Conservation (phyloP, 2,329 filamentous ascomycete genomes). For the Trichothecium sympodiale region DNA sequence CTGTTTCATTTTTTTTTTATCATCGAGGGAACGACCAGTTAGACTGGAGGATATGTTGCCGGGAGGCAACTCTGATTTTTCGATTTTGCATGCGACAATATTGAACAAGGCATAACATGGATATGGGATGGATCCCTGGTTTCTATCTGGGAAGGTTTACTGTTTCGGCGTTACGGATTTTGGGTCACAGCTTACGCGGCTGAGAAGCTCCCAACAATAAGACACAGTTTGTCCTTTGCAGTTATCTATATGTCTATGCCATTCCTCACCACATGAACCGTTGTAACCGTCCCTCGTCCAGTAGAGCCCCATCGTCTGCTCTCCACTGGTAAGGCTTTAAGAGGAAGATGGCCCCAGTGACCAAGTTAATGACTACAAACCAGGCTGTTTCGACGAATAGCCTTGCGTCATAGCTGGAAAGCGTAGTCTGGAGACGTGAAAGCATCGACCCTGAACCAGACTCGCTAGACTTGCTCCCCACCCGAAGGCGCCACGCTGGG, state of each 20-base stretch:
- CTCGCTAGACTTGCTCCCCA: background rate
- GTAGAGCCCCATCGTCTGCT: constrained; percentile 34
- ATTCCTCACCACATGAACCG: constrained; percentile 68
- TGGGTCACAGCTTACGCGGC: no score
- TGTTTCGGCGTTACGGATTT: background rate
- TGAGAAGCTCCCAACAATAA: background rate
- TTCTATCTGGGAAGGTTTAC: background rate
- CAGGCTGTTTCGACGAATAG: constrained; percentile 53
- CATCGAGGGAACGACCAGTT: no score
- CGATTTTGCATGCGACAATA: no score
- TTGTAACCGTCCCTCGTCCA: constrained; percentile 50
- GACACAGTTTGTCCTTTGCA: background rate
- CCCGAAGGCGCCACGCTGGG: constrained; percentile 33
- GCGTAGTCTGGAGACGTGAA: background rate
- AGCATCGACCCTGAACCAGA: background rate
- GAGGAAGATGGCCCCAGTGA: constrained; percentile 63
- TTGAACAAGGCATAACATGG: no score
- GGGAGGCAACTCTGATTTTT: no score
- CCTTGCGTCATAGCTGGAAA: constrained; percentile 29
- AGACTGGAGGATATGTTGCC: no score
- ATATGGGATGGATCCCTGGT: no score
- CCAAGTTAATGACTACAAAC: constrained; percentile 54
- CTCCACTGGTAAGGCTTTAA: constrained; percentile 57
- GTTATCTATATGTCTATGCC: background rate
- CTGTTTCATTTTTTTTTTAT: constrained; percentile 3